Percentiles rank a stretch among this genome's conserved stretches.
Conservation (phyloP, 495 filamentous ascomycete species). For the Xylaria grammica region DNA sequence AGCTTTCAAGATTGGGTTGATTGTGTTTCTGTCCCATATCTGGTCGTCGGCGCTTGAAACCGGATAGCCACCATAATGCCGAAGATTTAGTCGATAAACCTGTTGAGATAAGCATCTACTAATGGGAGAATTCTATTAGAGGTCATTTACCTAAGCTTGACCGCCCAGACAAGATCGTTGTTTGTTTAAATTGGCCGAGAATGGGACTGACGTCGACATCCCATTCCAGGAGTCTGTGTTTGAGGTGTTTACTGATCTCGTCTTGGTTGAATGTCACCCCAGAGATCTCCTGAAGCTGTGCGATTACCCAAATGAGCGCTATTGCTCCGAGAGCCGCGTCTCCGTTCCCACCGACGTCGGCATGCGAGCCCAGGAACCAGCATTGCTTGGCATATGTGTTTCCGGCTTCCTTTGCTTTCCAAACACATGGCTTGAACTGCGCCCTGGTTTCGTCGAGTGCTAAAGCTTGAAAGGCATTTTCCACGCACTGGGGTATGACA, state of each 20-base stretch:
- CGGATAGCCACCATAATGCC: neutral
- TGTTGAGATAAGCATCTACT: neutral
- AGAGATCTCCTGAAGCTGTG: neutral
- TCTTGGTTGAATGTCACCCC: neutral
- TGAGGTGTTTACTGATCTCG: neutral
- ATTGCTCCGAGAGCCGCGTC: slow-evolving; percentile 18
- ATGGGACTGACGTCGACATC: neutral
- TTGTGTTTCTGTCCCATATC: too few species aligned
- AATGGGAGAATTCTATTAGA: neutral
- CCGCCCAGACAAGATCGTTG: neutral
- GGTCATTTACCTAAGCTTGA: neutral
- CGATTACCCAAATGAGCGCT: slow-evolving; percentile 18
- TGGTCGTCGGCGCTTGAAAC: neutral
- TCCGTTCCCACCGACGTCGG: slow-evolving; percentile 57
- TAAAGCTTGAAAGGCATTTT: slow-evolving; percentile 74
- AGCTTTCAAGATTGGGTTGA: neutral
- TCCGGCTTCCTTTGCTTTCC: slow-evolving; percentile 47
- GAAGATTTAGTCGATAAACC: neutral
- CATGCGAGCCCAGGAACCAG: slow-evolving; percentile 68
- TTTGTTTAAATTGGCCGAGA: neutral
- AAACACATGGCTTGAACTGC: slow-evolving; percentile 67
- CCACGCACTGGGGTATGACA: slow-evolving; percentile 43
- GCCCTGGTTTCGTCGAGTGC: slow-evolving; percentile 71
- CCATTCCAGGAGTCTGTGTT: neutral
- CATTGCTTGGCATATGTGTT: slow-evolving; percentile 56